Percentiles rank a stretch among this genome's conserved stretches.
These are phyloP conservation scores for Stenocarpella maydis DNA, from an alignment of 2,329 filamentous ascomycete genomes.

Conservation along the genomic window DNA sequence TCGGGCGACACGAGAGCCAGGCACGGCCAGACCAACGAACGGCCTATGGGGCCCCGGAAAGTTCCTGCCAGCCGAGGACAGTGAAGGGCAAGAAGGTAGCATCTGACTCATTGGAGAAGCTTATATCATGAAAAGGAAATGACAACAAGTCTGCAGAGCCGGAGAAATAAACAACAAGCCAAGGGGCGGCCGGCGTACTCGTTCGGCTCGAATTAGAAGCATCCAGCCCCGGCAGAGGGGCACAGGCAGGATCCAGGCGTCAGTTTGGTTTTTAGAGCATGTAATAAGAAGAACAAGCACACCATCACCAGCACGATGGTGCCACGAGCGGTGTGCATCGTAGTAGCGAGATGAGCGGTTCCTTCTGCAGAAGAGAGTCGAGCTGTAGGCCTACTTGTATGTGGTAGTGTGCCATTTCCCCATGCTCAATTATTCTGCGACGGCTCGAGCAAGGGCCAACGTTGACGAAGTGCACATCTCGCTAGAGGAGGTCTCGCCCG, in stretches of 20 bases:
- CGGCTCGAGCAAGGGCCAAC: slow-evolving; percentile 10
- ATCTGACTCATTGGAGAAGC: slow-evolving; percentile 15
- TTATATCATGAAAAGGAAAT: slow-evolving; percentile 23
- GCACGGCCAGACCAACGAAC: not conserved
- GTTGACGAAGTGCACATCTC: not conserved
- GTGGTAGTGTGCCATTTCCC: not conserved
- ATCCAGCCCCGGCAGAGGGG: slow-evolving; percentile 1
- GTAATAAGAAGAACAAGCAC: not conserved
- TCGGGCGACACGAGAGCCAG: not conserved
- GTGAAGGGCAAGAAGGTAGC: not conserved
- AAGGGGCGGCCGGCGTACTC: not conserved
- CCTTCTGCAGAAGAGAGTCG: not conserved
- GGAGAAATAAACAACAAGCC: not conserved
- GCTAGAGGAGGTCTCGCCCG: slow-evolving; percentile 15
- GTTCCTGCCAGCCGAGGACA: slow-evolving; percentile 3
- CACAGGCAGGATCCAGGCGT: slow-evolving; percentile 3
- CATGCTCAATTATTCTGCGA: slow-evolving; percentile 23
- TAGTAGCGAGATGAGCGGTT: slow-evolving; percentile 19
- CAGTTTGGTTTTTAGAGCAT: not conserved
- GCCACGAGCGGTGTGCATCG: slow-evolving; percentile 6
- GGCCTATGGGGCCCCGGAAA: slow-evolving; percentile 11
- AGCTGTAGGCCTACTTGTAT: slow-evolving; percentile 5
- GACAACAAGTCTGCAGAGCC: not conserved
- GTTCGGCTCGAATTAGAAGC: slow-evolving; percentile 16
- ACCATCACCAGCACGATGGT: slow-evolving; percentile 1